Percentiles rank a stretch among this genome's conserved stretches.
phyloP scores from a whole-genome alignment of 1,284 basidiomycete species.

The Heterobasidion occidentale region DNA sequence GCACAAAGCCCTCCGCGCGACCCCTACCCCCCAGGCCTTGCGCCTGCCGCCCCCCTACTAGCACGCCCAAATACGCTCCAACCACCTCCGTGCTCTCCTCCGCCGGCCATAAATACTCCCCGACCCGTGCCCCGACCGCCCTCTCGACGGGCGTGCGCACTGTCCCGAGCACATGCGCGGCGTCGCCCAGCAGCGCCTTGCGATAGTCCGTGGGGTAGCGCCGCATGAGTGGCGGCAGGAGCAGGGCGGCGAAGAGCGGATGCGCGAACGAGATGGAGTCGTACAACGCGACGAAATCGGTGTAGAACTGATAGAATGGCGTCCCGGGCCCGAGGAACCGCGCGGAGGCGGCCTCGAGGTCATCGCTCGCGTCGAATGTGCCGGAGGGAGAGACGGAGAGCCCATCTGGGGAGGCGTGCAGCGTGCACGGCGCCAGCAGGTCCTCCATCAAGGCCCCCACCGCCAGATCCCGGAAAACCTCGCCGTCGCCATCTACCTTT shows the following conservation, averaged over 20 bases:
- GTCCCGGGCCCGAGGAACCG: slow-evolving; percentile 59
- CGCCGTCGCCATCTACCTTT: slow-evolving; percentile 17
- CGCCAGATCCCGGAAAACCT: slow-evolving; percentile 62
- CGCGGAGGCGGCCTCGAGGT: slow-evolving; percentile 53
- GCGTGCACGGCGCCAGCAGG: slow-evolving; percentile 50
- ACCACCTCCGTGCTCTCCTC: slow-evolving; percentile 67
- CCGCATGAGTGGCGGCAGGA: slow-evolving; percentile 71
- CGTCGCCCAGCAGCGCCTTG: slow-evolving; percentile 80
- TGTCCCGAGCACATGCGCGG: slow-evolving; percentile 50
- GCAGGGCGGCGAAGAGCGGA: slow-evolving; percentile 61
- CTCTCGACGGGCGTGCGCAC: slow-evolving; percentile 41
- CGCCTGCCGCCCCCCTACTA: slow-evolving; percentile 20
- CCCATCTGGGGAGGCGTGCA: slow-evolving; percentile 17
- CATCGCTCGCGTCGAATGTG: slow-evolving; percentile 14
- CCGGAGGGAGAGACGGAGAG: slow-evolving; percentile 11
- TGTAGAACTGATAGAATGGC: slow-evolving; percentile 93
- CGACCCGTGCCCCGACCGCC: slow-evolving; percentile 39
- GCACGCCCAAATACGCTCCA: slow-evolving; percentile 46
- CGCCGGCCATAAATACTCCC: slow-evolving; percentile 64
- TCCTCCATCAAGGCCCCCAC: slow-evolving; percentile 54
- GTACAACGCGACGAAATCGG: slow-evolving; percentile 85
- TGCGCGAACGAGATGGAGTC: slow-evolving; percentile 88
- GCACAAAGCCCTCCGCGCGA: slow-evolving; percentile 52
- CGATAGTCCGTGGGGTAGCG: slow-evolving; percentile 81
- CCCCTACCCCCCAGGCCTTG: slow-evolving; percentile 20